Evolutionary conservation across 2,329 filamentous ascomycete genomes (phyloP), one percentile per base, ranked within the genome.

Genomic region (Scedosporium dehoogii): DNA sequence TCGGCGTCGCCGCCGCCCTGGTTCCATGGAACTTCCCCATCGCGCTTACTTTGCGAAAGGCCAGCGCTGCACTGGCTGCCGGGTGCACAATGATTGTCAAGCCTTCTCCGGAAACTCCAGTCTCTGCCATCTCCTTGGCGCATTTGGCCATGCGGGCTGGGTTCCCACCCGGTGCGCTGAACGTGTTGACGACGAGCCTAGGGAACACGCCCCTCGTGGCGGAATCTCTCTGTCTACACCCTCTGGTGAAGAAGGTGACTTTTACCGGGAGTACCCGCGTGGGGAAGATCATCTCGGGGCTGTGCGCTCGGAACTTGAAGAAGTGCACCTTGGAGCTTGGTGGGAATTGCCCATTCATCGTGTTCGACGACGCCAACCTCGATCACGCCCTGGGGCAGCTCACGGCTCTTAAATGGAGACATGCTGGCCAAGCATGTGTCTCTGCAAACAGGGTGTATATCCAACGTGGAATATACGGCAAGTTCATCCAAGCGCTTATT

Each of bases 351-450:
- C 82, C 81, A 1, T 82, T 85, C 1, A 81, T 91, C 60, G 80
- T 90, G 0, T 80, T 88, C 56, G 82, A 87, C 25, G 87, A 90
- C 69, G 86, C 87, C n/a, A 79, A 90, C 63, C 66, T 89, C n/a
- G 58, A 97, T 64, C 78, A 80, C 4, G 94, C 94, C 2, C 91
- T 97, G 0, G n/a, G 27, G 89, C 76, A 90, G 78, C 85, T 0
- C 92, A 92, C 27, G 92, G 91, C 58, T 83, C 97, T 62, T 78
- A 87, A 27, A 92, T 86, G 70, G 97, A 63, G 60, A 58, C 60
- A 97, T 74, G 96, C 90, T 0, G 94, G 94, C 41, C 94, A 99
- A 79, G 97, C 94, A 0, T 99, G 94, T 73, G 92, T 97, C 23
- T 92, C 89, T 70, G 90, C 90, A 29, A 96, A 96, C 77, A 82